phyloP scores from a whole-genome alignment of 2,329 filamentous ascomycete species.

The Aspergillus pseudoterreus region DNA sequence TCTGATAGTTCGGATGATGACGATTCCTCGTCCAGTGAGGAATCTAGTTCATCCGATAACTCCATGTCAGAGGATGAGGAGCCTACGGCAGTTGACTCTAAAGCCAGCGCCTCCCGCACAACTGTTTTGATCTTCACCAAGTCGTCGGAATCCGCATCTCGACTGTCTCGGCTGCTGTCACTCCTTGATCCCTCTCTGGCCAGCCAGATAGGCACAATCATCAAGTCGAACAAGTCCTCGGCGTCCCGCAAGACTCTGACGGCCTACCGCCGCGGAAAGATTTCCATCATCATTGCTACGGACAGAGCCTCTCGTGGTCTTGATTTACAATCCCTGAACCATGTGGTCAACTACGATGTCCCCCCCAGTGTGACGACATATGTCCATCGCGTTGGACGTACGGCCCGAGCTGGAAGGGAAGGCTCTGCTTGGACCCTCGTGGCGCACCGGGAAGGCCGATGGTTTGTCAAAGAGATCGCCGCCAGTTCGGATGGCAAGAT shows the following conservation, averaged over 20 bases:
- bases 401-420: constrained; percentile 71
- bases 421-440: constrained; percentile 86
- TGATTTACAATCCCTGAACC: constrained; percentile 72
- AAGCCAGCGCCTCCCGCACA: constrained; percentile 28
- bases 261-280: constrained; percentile 59
- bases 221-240: constrained; percentile 72
- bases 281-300: constrained; percentile 79
- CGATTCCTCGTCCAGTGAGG: constrained; percentile 10
- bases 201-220: constrained; percentile 63
- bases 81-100: constrained; percentile 1
- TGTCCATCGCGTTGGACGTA: constrained; percentile 87
- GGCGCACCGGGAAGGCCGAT: constrained; percentile 74
- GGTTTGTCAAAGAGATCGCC: constrained; percentile 87
- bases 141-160: constrained; percentile 82
- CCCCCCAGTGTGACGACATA: constrained; percentile 78
- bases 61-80: constrained; percentile 16
- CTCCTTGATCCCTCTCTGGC: constrained; percentile 61
- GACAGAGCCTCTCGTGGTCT: constrained; percentile 91
- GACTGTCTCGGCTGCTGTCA: constrained; percentile 74
- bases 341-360: constrained; percentile 93
- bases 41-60: constrained; percentile 16
- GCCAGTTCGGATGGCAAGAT: constrained; percentile 39
- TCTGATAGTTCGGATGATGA: constrained; percentile 29
- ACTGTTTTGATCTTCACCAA: constrained; percentile 80
- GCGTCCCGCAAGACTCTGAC: constrained; percentile 64